phyloP scores from a whole-genome alignment of 148 eudicot species.

The Fagopyrum homotropicum region DNA sequence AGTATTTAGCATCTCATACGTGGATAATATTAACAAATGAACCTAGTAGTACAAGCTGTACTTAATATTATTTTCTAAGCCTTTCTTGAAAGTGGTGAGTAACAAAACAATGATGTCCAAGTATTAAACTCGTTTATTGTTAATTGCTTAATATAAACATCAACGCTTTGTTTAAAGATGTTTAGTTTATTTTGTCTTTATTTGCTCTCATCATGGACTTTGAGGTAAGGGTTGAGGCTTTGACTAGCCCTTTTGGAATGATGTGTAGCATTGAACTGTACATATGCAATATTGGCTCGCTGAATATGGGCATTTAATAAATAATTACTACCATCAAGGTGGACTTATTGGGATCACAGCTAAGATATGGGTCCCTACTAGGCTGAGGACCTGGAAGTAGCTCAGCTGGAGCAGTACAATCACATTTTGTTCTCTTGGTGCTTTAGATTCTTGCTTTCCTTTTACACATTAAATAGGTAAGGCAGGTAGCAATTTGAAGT shows the following conservation, averaged over 20 bases:
- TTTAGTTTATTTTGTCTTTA: background rate
- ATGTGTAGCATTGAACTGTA: constrained; percentile 7
- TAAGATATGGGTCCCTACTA: constrained; percentile 14
- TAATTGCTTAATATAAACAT: background rate
- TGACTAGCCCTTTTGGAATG: constrained; percentile 10
- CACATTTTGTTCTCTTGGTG: constrained; percentile 7
- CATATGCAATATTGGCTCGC: constrained; percentile 5
- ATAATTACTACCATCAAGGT: constrained; percentile 13
- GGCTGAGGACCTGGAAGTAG: constrained; percentile 6
- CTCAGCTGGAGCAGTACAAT: constrained; percentile 12
- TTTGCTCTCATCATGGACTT: background rate
- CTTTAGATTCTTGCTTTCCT: constrained; percentile 6
- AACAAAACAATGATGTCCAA: background rate
- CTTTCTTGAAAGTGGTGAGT: background rate
- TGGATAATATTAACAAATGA: constrained; percentile 1
- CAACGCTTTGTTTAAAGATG: background rate
- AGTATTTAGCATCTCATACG: constrained; percentile 15
- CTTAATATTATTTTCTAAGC: background rate
- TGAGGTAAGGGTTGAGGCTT: constrained; percentile 6
- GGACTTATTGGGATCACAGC: constrained; percentile 14
- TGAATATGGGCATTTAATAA: constrained; percentile 8
- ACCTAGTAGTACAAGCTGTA: constrained; percentile 2
- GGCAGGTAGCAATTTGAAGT: constrained; percentile 13
- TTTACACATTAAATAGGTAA: constrained; percentile 1
- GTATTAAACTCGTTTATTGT: background rate